phyloP scores from a whole-genome alignment of 768 basidiomycete genomes.

The Termitomyces sp. region DNA sequence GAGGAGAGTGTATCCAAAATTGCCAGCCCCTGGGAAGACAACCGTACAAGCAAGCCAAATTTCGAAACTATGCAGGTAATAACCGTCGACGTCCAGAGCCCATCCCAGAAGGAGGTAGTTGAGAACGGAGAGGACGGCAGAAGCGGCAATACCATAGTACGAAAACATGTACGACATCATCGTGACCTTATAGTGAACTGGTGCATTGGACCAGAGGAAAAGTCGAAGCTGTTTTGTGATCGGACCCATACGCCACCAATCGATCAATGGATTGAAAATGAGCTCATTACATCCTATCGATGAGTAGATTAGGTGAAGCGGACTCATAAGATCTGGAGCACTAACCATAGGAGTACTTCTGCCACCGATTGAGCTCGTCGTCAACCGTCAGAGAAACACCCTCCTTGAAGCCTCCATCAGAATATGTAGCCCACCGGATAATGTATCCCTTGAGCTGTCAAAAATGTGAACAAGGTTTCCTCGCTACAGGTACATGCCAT shows the following conservation, averaged over 20 bases:
- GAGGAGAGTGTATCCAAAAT: conserved; percentile 62
- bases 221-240: conserved; percentile 77
- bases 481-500: conserved; percentile 3
- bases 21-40: conserved; percentile 68
- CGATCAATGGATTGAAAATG: conserved; percentile 77
- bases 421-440: conserved; percentile 86
- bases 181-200: conserved; percentile 79
- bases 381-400: conserved; percentile 88
- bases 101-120: conserved; percentile 73
- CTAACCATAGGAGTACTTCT: conserved; percentile 78
- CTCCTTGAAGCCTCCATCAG: conserved; percentile 83
- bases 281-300: conserved; percentile 67
- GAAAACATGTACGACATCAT: conserved; percentile 74
- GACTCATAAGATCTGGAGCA: background rate
- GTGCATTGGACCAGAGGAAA: conserved; percentile 75
- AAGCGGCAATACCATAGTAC: conserved; percentile 62
- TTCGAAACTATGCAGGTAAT: conserved; percentile 69
- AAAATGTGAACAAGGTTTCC: background rate
- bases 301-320: background rate
- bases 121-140: conserved; percentile 56
- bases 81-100: conserved; percentile 61
- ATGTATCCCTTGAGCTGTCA: conserved; percentile 58
- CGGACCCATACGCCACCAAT: conserved; percentile 78
- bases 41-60: conserved; percentile 73
- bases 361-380: conserved; percentile 91